These are phyloP conservation scores for Echites panduratus DNA, from an alignment of 257 asterid genomes.

Conservation along the genomic window DNA sequence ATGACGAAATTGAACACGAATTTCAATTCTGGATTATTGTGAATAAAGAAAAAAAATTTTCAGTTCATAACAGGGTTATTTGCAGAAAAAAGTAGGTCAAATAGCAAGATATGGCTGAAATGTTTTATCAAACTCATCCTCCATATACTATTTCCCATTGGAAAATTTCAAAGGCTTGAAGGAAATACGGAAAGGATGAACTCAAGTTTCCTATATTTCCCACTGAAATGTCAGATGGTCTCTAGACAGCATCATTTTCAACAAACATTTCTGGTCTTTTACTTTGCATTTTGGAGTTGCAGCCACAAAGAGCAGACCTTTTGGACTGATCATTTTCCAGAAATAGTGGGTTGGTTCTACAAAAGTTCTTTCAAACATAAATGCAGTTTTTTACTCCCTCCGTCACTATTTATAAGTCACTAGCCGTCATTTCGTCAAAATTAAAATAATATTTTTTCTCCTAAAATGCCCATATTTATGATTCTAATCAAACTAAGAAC, in stretches of 20 bases:
- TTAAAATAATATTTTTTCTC: too few relatives aligned
- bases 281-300: not conserved
- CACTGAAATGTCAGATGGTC: not conserved
- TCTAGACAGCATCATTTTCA: not conserved
- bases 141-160: too few relatives aligned
- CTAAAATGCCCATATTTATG: too few relatives aligned
- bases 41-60: not conserved
- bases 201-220: too few relatives aligned
- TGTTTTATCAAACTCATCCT: not conserved
- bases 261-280: not conserved
- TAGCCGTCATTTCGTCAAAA: too few relatives aligned
- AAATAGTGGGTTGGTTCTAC: not conserved
- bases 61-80: not conserved
- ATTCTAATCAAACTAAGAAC: too few relatives aligned
- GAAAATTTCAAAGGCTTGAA: not conserved
- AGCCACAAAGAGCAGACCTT: not conserved
- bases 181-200: not conserved
- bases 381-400: not conserved
- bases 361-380: not conserved
- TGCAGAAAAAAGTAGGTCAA: not conserved
- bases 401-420: too few relatives aligned
- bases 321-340: not conserved
- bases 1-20: slow-evolving; percentile 36
- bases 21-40: slow-evolving; percentile 37
- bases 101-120: not conserved